These are phyloP conservation scores for Podospora conica DNA, from an alignment of 495 filamentous ascomycete genomes.

Conservation along the genomic window DNA sequence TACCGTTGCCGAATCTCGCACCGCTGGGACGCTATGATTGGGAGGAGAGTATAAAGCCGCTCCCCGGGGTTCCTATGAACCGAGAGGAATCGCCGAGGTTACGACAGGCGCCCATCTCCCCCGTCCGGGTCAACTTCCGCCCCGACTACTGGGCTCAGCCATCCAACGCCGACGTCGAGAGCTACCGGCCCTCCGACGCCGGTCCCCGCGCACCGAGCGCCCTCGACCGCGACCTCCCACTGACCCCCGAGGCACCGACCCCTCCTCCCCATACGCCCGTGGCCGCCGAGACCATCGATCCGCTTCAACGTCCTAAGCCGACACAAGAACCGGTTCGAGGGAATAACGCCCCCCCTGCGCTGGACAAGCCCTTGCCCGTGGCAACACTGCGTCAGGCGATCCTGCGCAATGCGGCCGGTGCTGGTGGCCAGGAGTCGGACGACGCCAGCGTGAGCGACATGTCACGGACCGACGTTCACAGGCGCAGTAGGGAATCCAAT, in stretches of 20 bases:
- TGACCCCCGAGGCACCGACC: slow-evolving; percentile 32
- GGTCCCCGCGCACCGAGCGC: slow-evolving; percentile 1
- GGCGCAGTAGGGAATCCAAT: slow-evolving; percentile 45
- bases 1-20: slow-evolving; percentile 29
- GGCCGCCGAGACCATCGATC: slow-evolving; percentile 13
- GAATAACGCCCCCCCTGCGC: slow-evolving; percentile 1
- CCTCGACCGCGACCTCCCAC: slow-evolving; percentile 29
- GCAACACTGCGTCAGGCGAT: slow-evolving; percentile 5
- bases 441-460: slow-evolving; percentile 29
- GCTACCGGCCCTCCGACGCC: slow-evolving; percentile 12
- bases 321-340: slow-evolving; percentile 4
- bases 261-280: slow-evolving; percentile 34
- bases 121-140: slow-evolving; percentile 38
- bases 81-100: slow-evolving; percentile 29
- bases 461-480: slow-evolving; percentile 30
- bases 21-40: slow-evolving; percentile 32
- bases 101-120: slow-evolving; percentile 36
- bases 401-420: slow-evolving; percentile 7
- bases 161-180: slow-evolving; percentile 39
- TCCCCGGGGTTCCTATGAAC: slow-evolving; percentile 25
- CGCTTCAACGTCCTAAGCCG: background rate
- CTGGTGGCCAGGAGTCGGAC: slow-evolving; percentile 26
- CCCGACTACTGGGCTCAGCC: slow-evolving; percentile 37
- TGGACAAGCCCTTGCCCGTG: slow-evolving; percentile 14
- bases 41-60: slow-evolving; percentile 27